These are phyloP conservation scores for Cucurbita pepo DNA, from an alignment of 306 rosid genomes.

Conservation along the genomic window DNA sequence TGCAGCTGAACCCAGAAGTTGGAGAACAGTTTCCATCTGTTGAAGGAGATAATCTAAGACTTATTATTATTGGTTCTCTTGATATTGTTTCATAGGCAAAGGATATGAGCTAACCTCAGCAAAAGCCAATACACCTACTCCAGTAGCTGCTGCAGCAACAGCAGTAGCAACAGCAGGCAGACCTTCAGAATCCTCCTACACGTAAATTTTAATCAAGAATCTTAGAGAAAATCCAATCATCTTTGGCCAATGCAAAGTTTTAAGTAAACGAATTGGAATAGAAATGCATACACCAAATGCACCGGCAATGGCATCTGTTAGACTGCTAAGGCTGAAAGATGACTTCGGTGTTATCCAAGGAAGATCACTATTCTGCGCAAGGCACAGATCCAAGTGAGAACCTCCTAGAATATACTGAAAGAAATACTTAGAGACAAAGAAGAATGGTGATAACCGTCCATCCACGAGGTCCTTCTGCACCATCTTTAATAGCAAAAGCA, in stretches of 20 bases:
- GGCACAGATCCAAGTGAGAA: slow-evolving; percentile 1
- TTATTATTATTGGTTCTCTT: background rate
- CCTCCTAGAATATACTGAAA: slow-evolving; percentile 4
- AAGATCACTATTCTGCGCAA: slow-evolving; percentile 70
- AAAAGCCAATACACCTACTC: slow-evolving; percentile 53
- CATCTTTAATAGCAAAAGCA: slow-evolving; percentile 88
- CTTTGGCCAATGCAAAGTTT: no score
- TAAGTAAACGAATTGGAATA: background rate
- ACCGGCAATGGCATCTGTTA: slow-evolving; percentile 45
- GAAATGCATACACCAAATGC: slow-evolving; percentile 64
- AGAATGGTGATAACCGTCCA: slow-evolving; percentile 53
- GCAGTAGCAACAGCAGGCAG: slow-evolving; percentile 42
- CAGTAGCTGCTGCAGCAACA: slow-evolving; percentile 61
- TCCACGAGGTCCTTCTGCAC: slow-evolving; percentile 94
- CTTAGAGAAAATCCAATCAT: no score
- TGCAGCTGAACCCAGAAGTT: slow-evolving; percentile 79
- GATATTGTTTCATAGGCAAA: background rate
- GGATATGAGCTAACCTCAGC: slow-evolving; percentile 38
- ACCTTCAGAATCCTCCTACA: slow-evolving; percentile 54
- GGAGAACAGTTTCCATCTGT: slow-evolving; percentile 81
- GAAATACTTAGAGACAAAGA: background rate
- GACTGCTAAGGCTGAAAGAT: slow-evolving; percentile 30
- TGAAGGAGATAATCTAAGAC: background rate
- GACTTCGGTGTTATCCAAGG: slow-evolving; percentile 63
- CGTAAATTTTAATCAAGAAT: slow-evolving; percentile 7